Evolutionary conservation across 2,329 filamentous ascomycete genomes (phyloP), one percentile per base, ranked within the genome.

Genomic region (Triangularia verruculosa): DNA sequence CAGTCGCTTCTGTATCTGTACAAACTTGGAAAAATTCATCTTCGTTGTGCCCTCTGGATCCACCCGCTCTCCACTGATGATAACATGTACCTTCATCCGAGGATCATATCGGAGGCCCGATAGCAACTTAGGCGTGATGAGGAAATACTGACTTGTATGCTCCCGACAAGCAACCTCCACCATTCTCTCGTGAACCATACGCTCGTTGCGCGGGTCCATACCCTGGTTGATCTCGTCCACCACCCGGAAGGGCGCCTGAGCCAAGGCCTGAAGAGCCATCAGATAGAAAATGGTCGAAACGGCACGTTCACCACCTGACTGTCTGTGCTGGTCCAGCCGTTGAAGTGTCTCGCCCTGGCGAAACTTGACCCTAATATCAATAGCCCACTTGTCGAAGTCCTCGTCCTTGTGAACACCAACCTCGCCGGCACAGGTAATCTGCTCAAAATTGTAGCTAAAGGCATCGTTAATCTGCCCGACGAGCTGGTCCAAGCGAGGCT

Each of bases 221-320:
- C 95, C 95, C 78, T 99, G 95, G 74, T 99, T 99, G 82, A 99
- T 99, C 79, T 99, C 95, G 77, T 99, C 95, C 64, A 99, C 95
- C 57, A 99, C 94, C 59, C 95, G 92, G 85, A 99, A 99, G 1
- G 95, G 95, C 3, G 93, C 93, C 72, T 93, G 90, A 15, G 95
- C 94, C 72, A 99, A 88, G 57, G 91, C 91, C 76, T 99, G 95
- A 25, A 99, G 85, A 4, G 95, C 92, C 93, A 99, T 98, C 62
- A 99, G 91, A 79, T 96, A 99, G 83, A 98, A 99, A 73, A 98
- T 96, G 13, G 95, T 99, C 22, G 92, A 96, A 22, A 99, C 94
- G 24, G 95, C 92, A 64, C 95, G 90, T 79, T 99, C 95, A 68
- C 95, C 95, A 71, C 95, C 95, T 1, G 94, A 98, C 76, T 99